phyloP scores from a whole-genome alignment of 2,329 filamentous ascomycete genomes.

The Bimuria novae-zelandiae region DNA sequence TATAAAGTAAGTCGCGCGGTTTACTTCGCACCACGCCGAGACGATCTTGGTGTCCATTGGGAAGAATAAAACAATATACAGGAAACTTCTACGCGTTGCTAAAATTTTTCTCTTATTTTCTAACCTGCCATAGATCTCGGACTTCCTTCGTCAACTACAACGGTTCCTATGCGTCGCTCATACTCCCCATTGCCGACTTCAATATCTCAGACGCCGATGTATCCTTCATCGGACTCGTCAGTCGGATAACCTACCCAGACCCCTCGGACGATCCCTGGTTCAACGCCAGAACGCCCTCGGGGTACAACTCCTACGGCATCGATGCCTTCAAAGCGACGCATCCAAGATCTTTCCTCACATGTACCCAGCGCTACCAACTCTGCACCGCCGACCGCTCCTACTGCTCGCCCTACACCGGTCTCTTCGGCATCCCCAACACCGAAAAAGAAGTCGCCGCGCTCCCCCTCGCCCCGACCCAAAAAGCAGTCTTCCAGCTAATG shows the following conservation, averaged over 20 bases:
- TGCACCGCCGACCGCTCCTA: slow-evolving; percentile 8
- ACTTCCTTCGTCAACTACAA: slow-evolving; percentile 8
- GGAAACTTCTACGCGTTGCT: background rate
- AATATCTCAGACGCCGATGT: slow-evolving; percentile 7
- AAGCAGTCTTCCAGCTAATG: slow-evolving; percentile 11
- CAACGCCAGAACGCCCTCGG: slow-evolving; percentile 1
- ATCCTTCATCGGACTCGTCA: slow-evolving; percentile 10
- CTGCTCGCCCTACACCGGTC: slow-evolving; percentile 13
- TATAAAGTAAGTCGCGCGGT: background rate
- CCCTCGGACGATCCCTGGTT: slow-evolving; percentile 16
- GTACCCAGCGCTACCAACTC: slow-evolving; percentile 16
- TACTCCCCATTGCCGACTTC: slow-evolving; percentile 13
- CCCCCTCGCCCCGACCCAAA: slow-evolving; percentile 8
- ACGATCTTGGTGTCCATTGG: too few species aligned
- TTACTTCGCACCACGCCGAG: background rate
- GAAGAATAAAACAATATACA: too few species aligned
- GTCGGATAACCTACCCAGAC: slow-evolving; percentile 6
- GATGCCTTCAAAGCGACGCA: slow-evolving; percentile 4
- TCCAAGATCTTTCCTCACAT: slow-evolving; percentile 14
- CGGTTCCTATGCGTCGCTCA: slow-evolving; percentile 1
- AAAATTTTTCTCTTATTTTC: background rate
- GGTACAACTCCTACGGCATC: background rate
- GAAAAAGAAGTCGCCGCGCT: background rate
- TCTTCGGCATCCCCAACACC: slow-evolving; percentile 5
- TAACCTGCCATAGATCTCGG: background rate